Conservation (phyloP, 225 moss, liverwort and hornwort species). For the Straminergon stramineum region DNA sequence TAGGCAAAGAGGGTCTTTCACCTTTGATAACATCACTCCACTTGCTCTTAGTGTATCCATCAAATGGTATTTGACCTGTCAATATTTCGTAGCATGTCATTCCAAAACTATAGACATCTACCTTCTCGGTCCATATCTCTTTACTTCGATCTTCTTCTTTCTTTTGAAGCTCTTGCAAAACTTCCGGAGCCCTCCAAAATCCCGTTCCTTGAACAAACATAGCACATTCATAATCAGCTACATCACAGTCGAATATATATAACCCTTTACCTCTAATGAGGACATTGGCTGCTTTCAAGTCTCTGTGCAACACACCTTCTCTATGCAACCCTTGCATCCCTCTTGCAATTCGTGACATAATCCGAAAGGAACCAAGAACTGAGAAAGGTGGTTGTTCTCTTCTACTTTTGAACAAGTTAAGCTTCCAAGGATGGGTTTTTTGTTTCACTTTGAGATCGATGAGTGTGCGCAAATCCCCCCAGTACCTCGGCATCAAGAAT, state of each 20-base stretch:
- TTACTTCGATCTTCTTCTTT: not conserved
- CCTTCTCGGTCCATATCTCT: not conserved
- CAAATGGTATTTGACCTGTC: not conserved
- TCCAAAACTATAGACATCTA: not conserved
- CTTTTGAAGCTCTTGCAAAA: not conserved
- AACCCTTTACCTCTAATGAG: no score
- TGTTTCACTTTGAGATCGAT: not conserved
- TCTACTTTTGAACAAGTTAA: not conserved
- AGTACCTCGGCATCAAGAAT: not conserved
- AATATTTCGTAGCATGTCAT: not conserved
- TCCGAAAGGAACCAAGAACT: accelerated
- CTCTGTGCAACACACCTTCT: not conserved
- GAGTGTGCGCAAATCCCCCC: not conserved
- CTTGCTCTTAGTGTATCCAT: not conserved
- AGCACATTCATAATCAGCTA: not conserved
- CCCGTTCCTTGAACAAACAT: not conserved
- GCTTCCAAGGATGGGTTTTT: not conserved
- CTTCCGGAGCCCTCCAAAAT: not conserved
- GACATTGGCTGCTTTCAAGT: not conserved
- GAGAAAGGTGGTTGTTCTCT: not conserved
- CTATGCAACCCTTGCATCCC: not conserved
- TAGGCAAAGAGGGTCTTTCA: not conserved
- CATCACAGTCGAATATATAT: no score
- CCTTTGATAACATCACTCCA: not conserved
- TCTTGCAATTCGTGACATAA: not conserved